phyloP scores from a whole-genome alignment of 805 yeast species.

The Priceomyces haplophilus region DNA sequence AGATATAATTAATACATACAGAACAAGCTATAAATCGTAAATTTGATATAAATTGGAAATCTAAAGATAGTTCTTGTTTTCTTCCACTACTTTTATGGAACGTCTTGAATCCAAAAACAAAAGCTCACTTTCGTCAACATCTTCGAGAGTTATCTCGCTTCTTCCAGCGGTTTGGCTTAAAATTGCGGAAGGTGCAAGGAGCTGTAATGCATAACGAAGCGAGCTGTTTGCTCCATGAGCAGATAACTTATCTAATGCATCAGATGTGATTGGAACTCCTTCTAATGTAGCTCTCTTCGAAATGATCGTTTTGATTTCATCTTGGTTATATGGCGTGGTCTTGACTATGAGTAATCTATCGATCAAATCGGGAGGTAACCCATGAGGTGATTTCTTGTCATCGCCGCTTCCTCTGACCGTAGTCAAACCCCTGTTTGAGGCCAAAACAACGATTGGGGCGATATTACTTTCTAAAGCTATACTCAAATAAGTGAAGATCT shows the following conservation, averaged over 20 bases:
- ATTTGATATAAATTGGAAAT: neutral
- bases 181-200: conserved; percentile 86
- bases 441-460: conserved; percentile 93
- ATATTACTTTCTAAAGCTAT: conserved; percentile 88
- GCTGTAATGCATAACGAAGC: conserved; percentile 86
- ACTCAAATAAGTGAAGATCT: conserved; percentile 90
- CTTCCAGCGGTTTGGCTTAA: conserved; percentile 74
- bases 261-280: conserved; percentile 57
- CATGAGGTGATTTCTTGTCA: conserved; percentile 86
- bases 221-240: conserved; percentile 73
- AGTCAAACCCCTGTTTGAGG: conserved; percentile 93
- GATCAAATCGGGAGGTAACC: conserved; percentile 90
- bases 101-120: conserved; percentile 85
- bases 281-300: conserved; percentile 81
- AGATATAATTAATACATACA: neutral
- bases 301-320: conserved; percentile 78
- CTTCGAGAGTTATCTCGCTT: conserved; percentile 60
- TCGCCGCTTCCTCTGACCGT: conserved; percentile 86
- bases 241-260: conserved; percentile 75
- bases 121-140: conserved; percentile 78
- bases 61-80: conserved; percentile 37
- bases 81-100: conserved; percentile 67
- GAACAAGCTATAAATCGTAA: neutral
- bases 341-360: conserved; percentile 90
- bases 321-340: conserved; percentile 82